Evolutionary conservation across 441 rosid genomes (phyloP).

Genomic region (Jatropha podagrica): DNA sequence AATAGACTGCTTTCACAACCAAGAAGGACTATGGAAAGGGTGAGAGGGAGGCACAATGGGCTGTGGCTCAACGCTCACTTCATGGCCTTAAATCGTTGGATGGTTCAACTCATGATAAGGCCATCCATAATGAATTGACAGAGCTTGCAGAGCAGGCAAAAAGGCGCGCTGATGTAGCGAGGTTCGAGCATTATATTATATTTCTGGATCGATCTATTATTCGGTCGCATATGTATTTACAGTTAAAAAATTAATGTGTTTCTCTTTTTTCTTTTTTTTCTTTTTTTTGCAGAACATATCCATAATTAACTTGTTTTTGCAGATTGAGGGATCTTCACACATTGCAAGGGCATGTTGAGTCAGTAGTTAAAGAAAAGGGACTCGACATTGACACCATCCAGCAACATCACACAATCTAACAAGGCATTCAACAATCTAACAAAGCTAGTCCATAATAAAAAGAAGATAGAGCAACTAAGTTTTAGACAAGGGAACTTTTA

Average conservation of each 20-base stretch:
- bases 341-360: conserved; percentile 79
- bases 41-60: conserved; percentile 95
- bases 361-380: conserved; percentile 76
- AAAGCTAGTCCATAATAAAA: neutral
- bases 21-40: conserved; percentile 81
- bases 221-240: no score
- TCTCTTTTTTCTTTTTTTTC: no score
- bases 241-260: no score
- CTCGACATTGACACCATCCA: conserved; percentile 76
- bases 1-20: conserved; percentile 74
- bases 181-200: conserved; percentile 22
- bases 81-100: conserved; percentile 66
- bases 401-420: conserved; percentile 65
- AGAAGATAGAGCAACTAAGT: neutral
- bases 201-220: no score
- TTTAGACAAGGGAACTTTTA: neutral
- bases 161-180: conserved; percentile 81
- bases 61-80: conserved; percentile 73
- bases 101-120: conserved; percentile 38
- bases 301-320: neutral
- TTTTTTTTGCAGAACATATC: no score
- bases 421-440: neutral
- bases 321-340: conserved; percentile 83
- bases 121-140: conserved; percentile 40
- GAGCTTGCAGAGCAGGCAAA: conserved; percentile 90